Base-by-base conservation (phyloP, 2,329 filamentous ascomycete species). In the Aureobasidium subglaciale region DNA sequence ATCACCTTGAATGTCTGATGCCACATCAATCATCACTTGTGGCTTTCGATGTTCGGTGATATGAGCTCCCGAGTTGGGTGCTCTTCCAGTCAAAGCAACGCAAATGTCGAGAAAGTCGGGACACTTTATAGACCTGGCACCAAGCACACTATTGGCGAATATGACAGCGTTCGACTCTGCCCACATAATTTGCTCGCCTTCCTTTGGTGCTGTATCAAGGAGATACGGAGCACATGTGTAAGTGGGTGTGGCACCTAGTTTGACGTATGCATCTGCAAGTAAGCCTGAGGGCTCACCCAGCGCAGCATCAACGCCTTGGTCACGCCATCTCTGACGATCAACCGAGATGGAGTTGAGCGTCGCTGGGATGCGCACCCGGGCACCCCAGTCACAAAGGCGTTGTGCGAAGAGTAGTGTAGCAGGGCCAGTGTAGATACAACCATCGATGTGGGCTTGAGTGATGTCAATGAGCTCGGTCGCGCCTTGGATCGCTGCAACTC, bases 121-220 rank as follows among this genome's bases (percentile, higher is more conserved):
- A 55, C 74, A 76, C 56, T 77, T 77, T 55, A 70, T 67, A 1
- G 74, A 76, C 18, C 67, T 65, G 0, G 74, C 73, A 0, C 73
- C 74, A 0, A 77, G 65, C 0, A 76, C 70, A 54, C 73, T 76
- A 38, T 77, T 77, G 1, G 73, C 72, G 56, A 67, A 76, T 0
- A 75, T 70, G 0, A 76, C 74, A 0, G 73, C 75, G 57, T 76
- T 76, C 0, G 73, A 76, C 58, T 76, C 73, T 1, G 69, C 71
- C 71, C 74, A 76, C 0, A 65, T 71, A 2, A 76, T 64, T 24
- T 76, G 64, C 11, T 76, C 71, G 4, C 72, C 74, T 2, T 35
- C 18, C 5, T 62, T 60, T 1, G 71, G 71, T 15, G 63, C 64
- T 25, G 54, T 66, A 1, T 71, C 67, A 0, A 76, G 68, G 2